Evolutionary conservation across 225 moss, liverwort and hornwort species (phyloP), one percentile per base, ranked within the genome.

Genomic region (Pseudisothecium myosuroides): DNA sequence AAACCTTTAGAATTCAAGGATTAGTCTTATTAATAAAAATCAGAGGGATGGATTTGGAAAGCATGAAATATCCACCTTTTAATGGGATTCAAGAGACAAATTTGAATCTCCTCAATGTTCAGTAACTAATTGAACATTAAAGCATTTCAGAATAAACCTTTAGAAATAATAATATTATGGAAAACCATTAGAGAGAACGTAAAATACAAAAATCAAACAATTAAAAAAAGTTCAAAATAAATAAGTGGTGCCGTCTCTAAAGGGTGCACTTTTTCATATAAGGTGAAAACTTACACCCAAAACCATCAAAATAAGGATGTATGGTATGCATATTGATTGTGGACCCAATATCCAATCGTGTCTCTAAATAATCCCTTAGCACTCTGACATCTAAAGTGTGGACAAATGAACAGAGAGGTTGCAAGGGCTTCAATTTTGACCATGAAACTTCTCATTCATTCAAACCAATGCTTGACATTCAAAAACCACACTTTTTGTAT

Each of bases 341-440:
- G 2, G 3, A 68, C 1, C 13, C 13, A 39, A 23, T 7, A 12
- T 1, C 68, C 68, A 68, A 68, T 4, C 22, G 1, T n/a, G 5
- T 22, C n/a, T 12, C 22, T 67, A n/a, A n/a, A 12, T n/a, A 32
- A 34, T 5, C 5, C 36, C 2, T 19, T 3, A 36, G 0, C 2
- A 1, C 19, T 66, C 3, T 0, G 0, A 36, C 3, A 1, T 36
- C 2, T 17, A 64, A 66, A 36, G 36, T 65, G 1, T 34, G 3
- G 5, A 65, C 0, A 1, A 1, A 19, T 19, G 10, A 36, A 19
- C 2, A 36, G 10, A 66, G 36, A 36, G 10, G 19, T 37, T 37
- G 6, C 4, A 36, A 65, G 3, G 17, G 65, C 65, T 65, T 65
- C 15, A 32, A 1, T 16, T 64, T 64, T 32, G 1, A 64, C 32